Evolutionary conservation across 495 filamentous ascomycete species (phyloP).

Genomic region (Alectoria sarmentosa): DNA sequence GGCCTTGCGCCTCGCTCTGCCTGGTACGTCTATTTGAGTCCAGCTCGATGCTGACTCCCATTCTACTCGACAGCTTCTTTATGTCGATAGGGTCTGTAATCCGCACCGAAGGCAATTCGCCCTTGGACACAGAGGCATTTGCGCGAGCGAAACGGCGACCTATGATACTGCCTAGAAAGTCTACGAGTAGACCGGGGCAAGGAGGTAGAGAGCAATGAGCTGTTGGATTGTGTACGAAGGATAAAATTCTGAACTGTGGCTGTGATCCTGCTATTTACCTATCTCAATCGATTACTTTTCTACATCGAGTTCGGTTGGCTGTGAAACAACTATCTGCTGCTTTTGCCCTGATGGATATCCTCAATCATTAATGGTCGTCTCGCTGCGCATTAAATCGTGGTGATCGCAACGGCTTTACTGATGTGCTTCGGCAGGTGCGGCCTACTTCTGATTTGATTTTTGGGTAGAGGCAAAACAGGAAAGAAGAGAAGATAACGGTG

Average conservation of each 20-base stretch:
- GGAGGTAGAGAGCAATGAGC: not conserved
- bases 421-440: not conserved
- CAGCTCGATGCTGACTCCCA: constrained; percentile 16
- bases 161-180: constrained; percentile 50
- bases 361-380: not conserved
- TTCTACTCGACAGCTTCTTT: constrained; percentile 64
- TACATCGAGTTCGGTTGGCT: not conserved
- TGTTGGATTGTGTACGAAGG: not conserved
- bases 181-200: constrained; percentile 11
- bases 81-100: constrained; percentile 98
- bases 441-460: not conserved
- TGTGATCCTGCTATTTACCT: not conserved
- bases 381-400: not conserved
- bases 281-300: not conserved
- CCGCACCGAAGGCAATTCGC: constrained; percentile 67
- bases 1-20: constrained; percentile 3
- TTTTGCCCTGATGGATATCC: not conserved
- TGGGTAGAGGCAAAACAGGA: not conserved
- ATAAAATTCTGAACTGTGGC: not conserved
- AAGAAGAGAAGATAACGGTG: not conserved
- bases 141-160: constrained; percentile 51
- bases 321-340: not conserved
- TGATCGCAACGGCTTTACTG: not conserved
- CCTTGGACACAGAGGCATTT: constrained; percentile 55
- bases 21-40: not conserved